Base-by-base conservation (phyloP, 2,329 filamentous ascomycete genomes). In the Aspergillus flavus region DNA sequence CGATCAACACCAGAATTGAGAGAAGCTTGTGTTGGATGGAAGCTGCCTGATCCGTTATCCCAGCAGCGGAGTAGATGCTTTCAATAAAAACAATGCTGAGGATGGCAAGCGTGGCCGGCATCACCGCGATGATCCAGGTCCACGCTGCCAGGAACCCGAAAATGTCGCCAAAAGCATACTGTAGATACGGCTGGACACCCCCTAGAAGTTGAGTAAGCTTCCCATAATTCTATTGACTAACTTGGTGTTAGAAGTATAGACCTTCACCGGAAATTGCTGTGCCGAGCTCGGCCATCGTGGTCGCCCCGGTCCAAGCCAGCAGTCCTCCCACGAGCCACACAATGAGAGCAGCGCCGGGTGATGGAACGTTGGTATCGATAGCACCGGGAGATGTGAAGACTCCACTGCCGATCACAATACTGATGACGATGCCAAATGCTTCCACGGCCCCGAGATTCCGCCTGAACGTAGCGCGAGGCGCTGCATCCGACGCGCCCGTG, bases 121-220 rank as follows among this genome's bases (percentile, higher is more conserved):
- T 67, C 6, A 68, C 61, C 0, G 65, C 66, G 16, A 68, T 60
- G n/a, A 68, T 65, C 66, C 66, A 68, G 2, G 66, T 68, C 66
- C 66, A 68, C 6, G 66, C 66, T 0, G 66, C 63, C 7, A 68
- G 63, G n/a, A 67, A 68, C 1, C 66, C 66, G 21, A 66, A 65
- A 9, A 67, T 52, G n/a, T 68, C 66, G 23, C 66, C 66, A 21
- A 67, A 68, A 3, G 63, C 64, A 43, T 68, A 68, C 41, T 65
- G 66, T 0, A 68, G 63, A 48, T 67, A 68, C 0, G 66, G 66
- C 21, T 68, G 66, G 7, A 68, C 65, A n/a, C 66, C 66, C 3
- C 66, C 65, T 66, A 21, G 0, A n/a, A 6, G 10, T 3, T 10
- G 3, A 14, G 11, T 26, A 7, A 50, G 34, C 4, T 12, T 45